Conservation (phyloP, 257 asterid species). For the Leonotis leonurus region DNA sequence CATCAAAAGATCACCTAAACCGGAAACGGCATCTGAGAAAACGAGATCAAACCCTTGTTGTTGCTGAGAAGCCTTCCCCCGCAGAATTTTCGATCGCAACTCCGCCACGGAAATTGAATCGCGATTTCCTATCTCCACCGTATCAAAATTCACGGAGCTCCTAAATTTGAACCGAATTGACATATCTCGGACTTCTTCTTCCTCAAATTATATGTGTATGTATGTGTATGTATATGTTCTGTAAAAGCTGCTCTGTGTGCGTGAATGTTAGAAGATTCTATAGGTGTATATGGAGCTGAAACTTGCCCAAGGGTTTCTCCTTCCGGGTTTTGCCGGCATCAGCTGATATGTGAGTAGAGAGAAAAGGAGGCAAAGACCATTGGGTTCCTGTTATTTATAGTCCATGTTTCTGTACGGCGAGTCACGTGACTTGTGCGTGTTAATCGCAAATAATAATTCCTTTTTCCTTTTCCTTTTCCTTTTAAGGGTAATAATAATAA, state of each 20-base stretch:
- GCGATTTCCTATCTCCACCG: conserved; percentile 55
- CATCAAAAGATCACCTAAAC: conserved; percentile 39
- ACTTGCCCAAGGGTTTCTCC: conserved; percentile 20
- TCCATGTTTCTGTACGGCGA: not conserved
- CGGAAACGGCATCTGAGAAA: conserved; percentile 59
- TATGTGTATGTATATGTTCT: not conserved
- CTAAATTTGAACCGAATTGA: conserved; percentile 79
- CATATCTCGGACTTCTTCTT: conserved; percentile 29
- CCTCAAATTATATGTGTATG: not conserved
- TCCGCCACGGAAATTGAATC: conserved; percentile 51
- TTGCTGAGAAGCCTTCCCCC: conserved; percentile 36
- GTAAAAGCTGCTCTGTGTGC: not conserved
- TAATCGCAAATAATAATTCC: not conserved
- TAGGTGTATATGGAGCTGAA: not conserved
- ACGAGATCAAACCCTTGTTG: conserved; percentile 78
- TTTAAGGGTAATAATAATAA: too few species aligned
- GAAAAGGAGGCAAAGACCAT: not conserved
- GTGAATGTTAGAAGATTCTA: not conserved
- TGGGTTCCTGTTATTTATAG: conserved; percentile 9
- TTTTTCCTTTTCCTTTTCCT: not conserved
- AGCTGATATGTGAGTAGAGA: conserved; percentile 11
- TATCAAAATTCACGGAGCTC: conserved; percentile 56
- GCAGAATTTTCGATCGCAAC: conserved; percentile 40
- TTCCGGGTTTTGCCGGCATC: conserved; percentile 18
- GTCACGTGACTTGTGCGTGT: conserved; percentile 27